These are phyloP conservation scores for Neonectria magnoliae DNA, from an alignment of 2,329 filamentous ascomycete genomes.

Conservation along the genomic window DNA sequence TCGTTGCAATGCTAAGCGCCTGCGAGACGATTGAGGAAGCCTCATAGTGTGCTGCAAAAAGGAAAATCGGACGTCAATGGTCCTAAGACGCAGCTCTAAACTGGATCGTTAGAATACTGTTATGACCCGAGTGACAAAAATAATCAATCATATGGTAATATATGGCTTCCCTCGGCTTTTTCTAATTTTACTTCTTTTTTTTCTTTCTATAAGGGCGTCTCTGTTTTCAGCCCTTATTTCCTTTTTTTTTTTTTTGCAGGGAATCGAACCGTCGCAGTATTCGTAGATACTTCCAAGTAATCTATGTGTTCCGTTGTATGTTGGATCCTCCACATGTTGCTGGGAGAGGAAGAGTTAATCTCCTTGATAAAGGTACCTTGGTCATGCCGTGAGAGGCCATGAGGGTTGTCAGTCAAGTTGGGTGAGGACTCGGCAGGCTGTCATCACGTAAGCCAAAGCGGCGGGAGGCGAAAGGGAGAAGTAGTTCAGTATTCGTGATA, in stretches of 20 bases:
- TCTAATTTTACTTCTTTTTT: neutral
- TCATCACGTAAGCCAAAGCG: neutral
- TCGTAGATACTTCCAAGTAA: neutral
- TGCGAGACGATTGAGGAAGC: neutral
- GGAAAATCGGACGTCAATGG: neutral
- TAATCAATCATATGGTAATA: constrained; percentile 4
- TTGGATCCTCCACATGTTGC: neutral
- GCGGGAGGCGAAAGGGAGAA: neutral
- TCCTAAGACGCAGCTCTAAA: no score
- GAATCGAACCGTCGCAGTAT: neutral
- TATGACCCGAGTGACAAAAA: neutral
- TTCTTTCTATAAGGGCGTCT: neutral
- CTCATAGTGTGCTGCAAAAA: neutral
- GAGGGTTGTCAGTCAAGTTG: neutral
- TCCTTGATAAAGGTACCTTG: neutral
- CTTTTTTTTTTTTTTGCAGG: neutral
- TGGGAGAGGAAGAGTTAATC: neutral
- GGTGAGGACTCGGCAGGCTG: neutral
- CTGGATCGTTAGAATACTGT: neutral
- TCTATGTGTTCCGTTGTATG: neutral
- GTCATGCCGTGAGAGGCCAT: neutral
- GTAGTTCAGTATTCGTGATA: constrained; percentile 23
- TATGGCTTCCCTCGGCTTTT: neutral
- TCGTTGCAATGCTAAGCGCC: no score
- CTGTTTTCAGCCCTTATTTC: neutral